phyloP scores from a whole-genome alignment of 495 filamentous ascomycete genomes.

The Aspergillus steynii region DNA sequence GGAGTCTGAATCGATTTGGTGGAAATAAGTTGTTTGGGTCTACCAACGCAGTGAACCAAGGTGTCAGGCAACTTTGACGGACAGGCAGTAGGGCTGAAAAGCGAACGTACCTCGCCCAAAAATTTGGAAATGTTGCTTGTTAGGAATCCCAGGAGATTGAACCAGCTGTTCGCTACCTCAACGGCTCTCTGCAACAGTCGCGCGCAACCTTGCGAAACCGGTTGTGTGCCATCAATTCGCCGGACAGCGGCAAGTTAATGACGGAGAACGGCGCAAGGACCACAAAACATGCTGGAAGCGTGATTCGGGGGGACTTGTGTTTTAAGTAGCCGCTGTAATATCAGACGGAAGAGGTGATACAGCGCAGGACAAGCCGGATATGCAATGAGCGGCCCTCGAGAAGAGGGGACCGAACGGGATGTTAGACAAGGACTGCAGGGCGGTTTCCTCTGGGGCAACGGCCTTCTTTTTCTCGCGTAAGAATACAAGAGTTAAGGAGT shows the following conservation, averaged over 20 bases:
- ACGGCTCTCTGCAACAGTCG: conserved; percentile 33
- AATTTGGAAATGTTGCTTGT: background rate
- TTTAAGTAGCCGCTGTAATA: conserved; percentile 11
- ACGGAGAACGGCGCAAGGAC: conserved; percentile 25
- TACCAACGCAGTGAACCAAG: background rate
- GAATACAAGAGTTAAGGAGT: background rate
- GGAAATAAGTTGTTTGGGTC: background rate
- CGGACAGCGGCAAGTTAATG: conserved; percentile 30
- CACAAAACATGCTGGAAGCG: conserved; percentile 32
- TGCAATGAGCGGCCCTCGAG: conserved; percentile 6
- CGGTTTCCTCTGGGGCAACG: background rate
- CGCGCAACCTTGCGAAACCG: conserved; percentile 33
- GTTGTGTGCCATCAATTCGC: conserved; percentile 40
- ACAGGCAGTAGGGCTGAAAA: background rate
- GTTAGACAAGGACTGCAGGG: conserved; percentile 7
- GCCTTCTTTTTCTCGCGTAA: background rate
- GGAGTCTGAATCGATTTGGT: background rate
- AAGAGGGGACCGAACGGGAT: background rate
- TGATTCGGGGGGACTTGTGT: background rate
- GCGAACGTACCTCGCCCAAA: background rate
- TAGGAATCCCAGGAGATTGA: background rate
- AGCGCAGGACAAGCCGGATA: conserved; percentile 6
- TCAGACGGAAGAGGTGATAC: conserved; percentile 3
- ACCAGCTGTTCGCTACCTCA: conserved; percentile 34
- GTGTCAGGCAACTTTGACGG: background rate